These are phyloP conservation scores for Fusarium mexicanum DNA, from an alignment of 2,329 filamentous ascomycete genomes.

Conservation along the genomic window DNA sequence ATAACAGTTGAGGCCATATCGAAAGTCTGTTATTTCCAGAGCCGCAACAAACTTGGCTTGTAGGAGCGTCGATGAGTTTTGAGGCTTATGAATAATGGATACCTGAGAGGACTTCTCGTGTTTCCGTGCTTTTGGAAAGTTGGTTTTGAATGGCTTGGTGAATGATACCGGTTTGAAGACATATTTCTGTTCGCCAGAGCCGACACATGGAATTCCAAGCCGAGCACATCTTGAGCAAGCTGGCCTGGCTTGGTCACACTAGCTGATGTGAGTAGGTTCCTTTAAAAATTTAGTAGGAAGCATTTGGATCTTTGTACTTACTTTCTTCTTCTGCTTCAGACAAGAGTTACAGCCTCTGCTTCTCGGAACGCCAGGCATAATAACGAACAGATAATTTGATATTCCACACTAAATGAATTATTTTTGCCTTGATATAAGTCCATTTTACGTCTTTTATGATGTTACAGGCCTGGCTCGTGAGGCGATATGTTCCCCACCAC, in stretches of 20 bases:
- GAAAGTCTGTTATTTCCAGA: constrained; percentile 51
- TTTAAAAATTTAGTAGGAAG: background rate
- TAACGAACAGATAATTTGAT: background rate
- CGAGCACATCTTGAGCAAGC: constrained; percentile 57
- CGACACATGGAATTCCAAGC: constrained; percentile 55
- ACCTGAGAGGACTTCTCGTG: background rate
- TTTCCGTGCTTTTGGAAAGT: background rate
- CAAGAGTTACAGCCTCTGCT: constrained; percentile 60
- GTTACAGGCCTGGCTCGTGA: background rate
- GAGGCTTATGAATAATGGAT: background rate
- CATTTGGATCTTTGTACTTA: constrained; percentile 26
- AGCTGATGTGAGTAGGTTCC: background rate
- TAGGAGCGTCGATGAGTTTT: constrained; percentile 21
- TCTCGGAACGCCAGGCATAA: constrained; percentile 62
- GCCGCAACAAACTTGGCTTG: constrained; percentile 41
- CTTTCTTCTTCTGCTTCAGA: constrained; percentile 64
- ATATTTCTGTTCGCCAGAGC: constrained; percentile 57
- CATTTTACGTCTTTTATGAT: background rate
- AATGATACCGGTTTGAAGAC: constrained; percentile 55
- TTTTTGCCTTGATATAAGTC: rapidly evolving
- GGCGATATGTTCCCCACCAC: background rate
- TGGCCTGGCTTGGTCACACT: constrained; percentile 59
- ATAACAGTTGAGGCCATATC: constrained; percentile 57
- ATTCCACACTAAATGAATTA: rapidly evolving
- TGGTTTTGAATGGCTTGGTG: constrained; percentile 1